Conservation (phyloP, 345 rosid genomes). For the Rhizophora apiculata region DNA sequence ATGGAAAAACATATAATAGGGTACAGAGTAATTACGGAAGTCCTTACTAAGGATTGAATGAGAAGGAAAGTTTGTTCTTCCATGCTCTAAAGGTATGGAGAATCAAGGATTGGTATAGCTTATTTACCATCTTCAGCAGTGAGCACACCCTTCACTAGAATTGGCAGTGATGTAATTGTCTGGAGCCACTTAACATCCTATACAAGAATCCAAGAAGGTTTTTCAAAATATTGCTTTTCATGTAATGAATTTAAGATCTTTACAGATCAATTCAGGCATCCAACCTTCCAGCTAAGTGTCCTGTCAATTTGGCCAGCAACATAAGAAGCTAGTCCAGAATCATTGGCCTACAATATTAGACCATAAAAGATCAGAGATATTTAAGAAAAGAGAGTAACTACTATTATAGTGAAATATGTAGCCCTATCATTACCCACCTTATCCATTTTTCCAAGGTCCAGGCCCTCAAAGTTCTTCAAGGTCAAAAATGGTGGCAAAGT, state of each 20-base stretch:
- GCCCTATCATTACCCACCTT: conserved; percentile 38
- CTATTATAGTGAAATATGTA: neutral
- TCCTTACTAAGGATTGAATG: neutral
- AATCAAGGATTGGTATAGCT: conserved; percentile 5
- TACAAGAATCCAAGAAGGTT: neutral
- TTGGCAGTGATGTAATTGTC: conserved; percentile 83
- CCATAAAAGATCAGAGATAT: conserved; percentile 5
- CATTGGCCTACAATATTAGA: conserved; percentile 50
- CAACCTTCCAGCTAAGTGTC: conserved; percentile 90
- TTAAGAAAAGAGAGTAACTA: neutral
- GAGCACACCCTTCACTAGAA: conserved; percentile 87
- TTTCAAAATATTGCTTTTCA: neutral
- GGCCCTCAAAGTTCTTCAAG: conserved; percentile 85
- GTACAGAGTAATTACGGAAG: neutral
- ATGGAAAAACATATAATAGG: neutral
- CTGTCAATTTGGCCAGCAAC: conserved; percentile 78
- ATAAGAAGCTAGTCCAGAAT: conserved; percentile 90
- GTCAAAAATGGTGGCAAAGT: conserved; percentile 65
- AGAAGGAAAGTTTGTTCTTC: neutral
- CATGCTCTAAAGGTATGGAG: neutral
- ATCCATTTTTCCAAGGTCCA: conserved; percentile 75
- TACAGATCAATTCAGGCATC: neutral
- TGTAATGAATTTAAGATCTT: neutral
- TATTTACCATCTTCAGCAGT: conserved; percentile 84
- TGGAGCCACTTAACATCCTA: conserved; percentile 94